Percentiles rank a stretch among this genome's conserved stretches.
phyloP scores from a whole-genome alignment of 2,329 filamentous ascomycete species.

The Myriangium duriaei region DNA sequence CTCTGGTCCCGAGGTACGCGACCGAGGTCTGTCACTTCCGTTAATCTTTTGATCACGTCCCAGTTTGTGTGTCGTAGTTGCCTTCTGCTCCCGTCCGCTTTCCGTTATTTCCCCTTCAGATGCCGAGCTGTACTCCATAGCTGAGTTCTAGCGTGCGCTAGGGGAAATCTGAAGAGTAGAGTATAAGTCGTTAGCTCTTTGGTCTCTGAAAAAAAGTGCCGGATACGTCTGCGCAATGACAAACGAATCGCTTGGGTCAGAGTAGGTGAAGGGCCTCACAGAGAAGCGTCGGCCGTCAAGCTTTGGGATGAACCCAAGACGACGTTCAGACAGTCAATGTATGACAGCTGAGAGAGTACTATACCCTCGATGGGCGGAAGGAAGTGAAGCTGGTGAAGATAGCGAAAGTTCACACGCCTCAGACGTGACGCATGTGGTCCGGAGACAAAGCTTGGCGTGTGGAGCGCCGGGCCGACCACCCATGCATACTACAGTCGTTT shows the following conservation, averaged over 20 bases:
- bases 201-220: neutral
- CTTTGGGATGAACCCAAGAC: neutral
- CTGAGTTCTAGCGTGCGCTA: neutral
- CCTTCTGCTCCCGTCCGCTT: conserved; percentile 63
- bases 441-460: too few species aligned
- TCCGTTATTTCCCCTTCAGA: conserved; percentile 82
- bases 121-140: conserved; percentile 43
- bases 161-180: neutral
- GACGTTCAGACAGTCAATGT: too few species aligned
- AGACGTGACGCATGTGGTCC: too few species aligned
- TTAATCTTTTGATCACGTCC: conserved; percentile 76
- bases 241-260: neutral
- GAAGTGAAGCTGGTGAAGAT: too few species aligned
- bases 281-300: neutral
- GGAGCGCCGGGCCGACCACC: too few species aligned
- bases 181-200: neutral
- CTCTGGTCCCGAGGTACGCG: conserved; percentile 21
- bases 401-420: too few species aligned
- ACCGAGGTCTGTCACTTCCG: conserved; percentile 66
- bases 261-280: neutral
- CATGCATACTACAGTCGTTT: too few species aligned
- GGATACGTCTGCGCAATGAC: neutral
- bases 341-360: too few species aligned
- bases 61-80: conserved; percentile 63
- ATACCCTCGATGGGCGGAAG: too few species aligned